phyloP scores from a whole-genome alignment of 768 basidiomycete species.

The Gymnopilus dilepis region DNA sequence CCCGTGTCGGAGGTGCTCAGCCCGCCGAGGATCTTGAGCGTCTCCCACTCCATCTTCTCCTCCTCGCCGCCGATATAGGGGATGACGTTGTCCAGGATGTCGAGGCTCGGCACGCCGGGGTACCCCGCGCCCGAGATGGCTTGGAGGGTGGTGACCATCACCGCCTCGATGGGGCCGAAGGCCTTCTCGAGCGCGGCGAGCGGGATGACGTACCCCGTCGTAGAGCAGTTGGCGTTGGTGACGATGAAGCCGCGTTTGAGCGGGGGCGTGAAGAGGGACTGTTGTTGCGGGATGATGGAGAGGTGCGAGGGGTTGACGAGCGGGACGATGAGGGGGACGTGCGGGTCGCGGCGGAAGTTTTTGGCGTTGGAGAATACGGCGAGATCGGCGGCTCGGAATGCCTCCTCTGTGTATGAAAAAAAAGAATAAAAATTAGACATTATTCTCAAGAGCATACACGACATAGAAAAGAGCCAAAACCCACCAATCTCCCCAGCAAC shows the following conservation, averaged over 20 bases:
- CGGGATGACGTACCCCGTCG: constrained; percentile 92
- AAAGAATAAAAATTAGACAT: constrained; percentile 6
- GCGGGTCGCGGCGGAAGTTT: constrained; percentile 90
- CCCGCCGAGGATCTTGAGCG: constrained; percentile 94
- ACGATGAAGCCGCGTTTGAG: constrained; percentile 91
- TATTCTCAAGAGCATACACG: background rate
- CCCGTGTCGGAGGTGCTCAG: constrained; percentile 60
- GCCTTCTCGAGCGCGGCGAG: constrained; percentile 86
- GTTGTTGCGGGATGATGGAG: constrained; percentile 85
- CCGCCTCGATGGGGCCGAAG: constrained; percentile 93
- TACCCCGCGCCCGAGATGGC: constrained; percentile 99
- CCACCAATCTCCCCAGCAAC: constrained; percentile 94
- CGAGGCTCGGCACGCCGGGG: constrained; percentile 88
- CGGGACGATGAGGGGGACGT: constrained; percentile 94
- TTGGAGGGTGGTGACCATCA: constrained; percentile 95
- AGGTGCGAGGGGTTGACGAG: constrained; percentile 92
- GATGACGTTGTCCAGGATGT: constrained; percentile 95
- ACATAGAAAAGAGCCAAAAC: constrained; percentile 17
- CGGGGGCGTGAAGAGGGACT: constrained; percentile 63
- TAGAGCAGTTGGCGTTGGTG: constrained; percentile 98
- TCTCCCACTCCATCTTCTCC: constrained; percentile 99
- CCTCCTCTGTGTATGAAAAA: constrained; percentile 64
- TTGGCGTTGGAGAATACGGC: constrained; percentile 98
- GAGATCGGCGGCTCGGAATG: constrained; percentile 86
- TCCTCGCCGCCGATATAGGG: constrained; percentile 94